Conservation (phyloP, 2,329 filamentous ascomycete species). For the Stemphylium lycopersici region DNA sequence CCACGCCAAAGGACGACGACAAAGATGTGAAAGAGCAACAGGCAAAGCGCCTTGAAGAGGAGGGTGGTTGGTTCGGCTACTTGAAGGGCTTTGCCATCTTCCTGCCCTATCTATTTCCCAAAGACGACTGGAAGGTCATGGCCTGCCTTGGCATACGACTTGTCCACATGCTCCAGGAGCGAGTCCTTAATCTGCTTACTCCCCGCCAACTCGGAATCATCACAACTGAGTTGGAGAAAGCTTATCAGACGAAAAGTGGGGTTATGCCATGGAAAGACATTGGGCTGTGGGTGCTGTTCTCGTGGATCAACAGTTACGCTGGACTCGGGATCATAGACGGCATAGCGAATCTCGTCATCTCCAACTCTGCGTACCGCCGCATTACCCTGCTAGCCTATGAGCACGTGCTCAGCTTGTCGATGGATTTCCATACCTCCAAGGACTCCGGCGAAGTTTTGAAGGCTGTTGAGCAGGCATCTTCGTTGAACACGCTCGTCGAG, state of each 20-base stretch:
- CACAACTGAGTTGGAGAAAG: constrained; percentile 66
- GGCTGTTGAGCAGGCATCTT: constrained; percentile 67
- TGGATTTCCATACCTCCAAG: constrained; percentile 72
- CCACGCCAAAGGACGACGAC: constrained; percentile 58
- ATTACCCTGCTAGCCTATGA: constrained; percentile 67
- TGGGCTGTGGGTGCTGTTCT: constrained; percentile 55
- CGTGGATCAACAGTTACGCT: constrained; percentile 58
- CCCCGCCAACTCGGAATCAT: constrained; percentile 84
- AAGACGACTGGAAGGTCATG: constrained; percentile 69
- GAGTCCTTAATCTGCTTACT: constrained; percentile 75
- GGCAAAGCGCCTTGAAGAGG: constrained; percentile 70
- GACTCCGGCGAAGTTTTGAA: constrained; percentile 69
- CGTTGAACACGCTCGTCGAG: constrained; percentile 65
- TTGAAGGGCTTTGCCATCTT: constrained; percentile 76
- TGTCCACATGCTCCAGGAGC: constrained; percentile 71
- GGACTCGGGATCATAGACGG: constrained; percentile 59
- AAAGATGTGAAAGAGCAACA: constrained; percentile 61
- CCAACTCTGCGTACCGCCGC: constrained; percentile 63
- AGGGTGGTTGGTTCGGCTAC: constrained; percentile 79
- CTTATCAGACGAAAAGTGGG: constrained; percentile 45
- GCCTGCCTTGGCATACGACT: constrained; percentile 70
- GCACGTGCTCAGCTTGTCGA: constrained; percentile 71
- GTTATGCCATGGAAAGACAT: constrained; percentile 61
- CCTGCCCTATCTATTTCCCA: constrained; percentile 79
- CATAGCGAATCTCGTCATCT: constrained; percentile 61